Evolutionary conservation across 1,139 yeast species (phyloP), one percentile per base, ranked within the genome.

Genomic region (Pichia kudriavzevii): DNA sequence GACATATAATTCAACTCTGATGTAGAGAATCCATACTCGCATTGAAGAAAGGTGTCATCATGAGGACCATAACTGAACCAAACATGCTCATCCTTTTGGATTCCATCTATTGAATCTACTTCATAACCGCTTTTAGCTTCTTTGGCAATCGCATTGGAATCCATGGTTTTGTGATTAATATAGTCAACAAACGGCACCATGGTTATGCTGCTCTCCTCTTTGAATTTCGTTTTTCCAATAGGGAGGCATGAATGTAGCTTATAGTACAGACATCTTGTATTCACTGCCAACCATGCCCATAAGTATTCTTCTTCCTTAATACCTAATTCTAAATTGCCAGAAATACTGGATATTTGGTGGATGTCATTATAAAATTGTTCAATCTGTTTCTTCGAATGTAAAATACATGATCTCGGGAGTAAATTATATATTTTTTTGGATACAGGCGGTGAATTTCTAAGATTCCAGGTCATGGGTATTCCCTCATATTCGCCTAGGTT

Each of bases 111-210:
- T 21, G 54, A 52, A 1, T 77, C 79, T 32, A 64, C 67, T 48
- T 75, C 76, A 2, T 81, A 82, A 46, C 47, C 69, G 69, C 35
- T 17, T 12, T 33, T 34, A 3, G 41, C 29, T 16, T 72, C 65
- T 29, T 66, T 20, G 5, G 47, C 64, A 32, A 77, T 56, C 2
- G 58, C 56, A 41, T 84, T 77, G 33, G 69, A 72, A 28, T 73
- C 75, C 2, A 64, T 64, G 22, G 69, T 58, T 9, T 75, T 63
- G 57, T 91, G 97, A 59, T 91, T 91, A 38, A 91, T 62, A 53
- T 83, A 82, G 61, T 91, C 98, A 11, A 88, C 88, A 45, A 66
- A 79, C 0, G 98, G 98, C 0, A 93, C 96, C 74, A 91, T 63
- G 2, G 97, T 84, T 58, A 87, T 79, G 52, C 84, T 81, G 47